Base-by-base conservation (phyloP, 768 basidiomycete species). In the Phlegmacium glaucopus region DNA sequence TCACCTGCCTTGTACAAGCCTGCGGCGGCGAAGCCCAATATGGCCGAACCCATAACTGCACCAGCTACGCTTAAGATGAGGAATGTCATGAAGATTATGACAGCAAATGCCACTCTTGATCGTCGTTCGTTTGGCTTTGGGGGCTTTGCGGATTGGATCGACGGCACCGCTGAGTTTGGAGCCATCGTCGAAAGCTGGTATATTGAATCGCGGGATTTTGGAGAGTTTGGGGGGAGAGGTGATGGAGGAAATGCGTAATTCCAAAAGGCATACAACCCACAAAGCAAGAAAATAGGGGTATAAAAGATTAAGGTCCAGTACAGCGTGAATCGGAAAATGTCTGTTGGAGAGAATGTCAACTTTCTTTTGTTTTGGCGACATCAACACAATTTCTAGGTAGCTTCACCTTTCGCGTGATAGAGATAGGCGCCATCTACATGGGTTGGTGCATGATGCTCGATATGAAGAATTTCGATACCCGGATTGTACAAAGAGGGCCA, bases 401-500 rank as follows among this genome's bases (percentile, higher is more conserved):
- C 26, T 61, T 9, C 10, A 73, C 77, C 76, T 42, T 57, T 44
- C 15, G 73, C 65, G 51, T 64, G 59, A 49, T 68, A 64, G 12
- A 80, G 65, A 62, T 80, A 78, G 6, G 59, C 54, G 3, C 66
- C 76, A n/a, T 61, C 65, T 28, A 64, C 63, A 51, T 75, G 76
- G 9, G 63, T 64, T 6, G 76, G 66, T 32, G 60, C 56, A 9
- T 60, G 56, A 50, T 75, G 68, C 17, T 65, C 55, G 35, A 78
- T 73, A 48, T 71, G 61, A 17, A 76, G 61, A 12, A 78, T 68
- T 53, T 80, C 78, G n/a, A 76, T 39, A 15, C 72, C 69, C 15
- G 75, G 77, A 43, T 72, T 66, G 50, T 80, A 80, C 25, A 80
- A 65, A 1, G 75, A 75, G 4, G 78, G 77, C 78, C 78, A 78